These are phyloP conservation scores for Rhynchospora tenuis DNA, from an alignment of 176 grass and related monocot genomes.

Conservation along the genomic window DNA sequence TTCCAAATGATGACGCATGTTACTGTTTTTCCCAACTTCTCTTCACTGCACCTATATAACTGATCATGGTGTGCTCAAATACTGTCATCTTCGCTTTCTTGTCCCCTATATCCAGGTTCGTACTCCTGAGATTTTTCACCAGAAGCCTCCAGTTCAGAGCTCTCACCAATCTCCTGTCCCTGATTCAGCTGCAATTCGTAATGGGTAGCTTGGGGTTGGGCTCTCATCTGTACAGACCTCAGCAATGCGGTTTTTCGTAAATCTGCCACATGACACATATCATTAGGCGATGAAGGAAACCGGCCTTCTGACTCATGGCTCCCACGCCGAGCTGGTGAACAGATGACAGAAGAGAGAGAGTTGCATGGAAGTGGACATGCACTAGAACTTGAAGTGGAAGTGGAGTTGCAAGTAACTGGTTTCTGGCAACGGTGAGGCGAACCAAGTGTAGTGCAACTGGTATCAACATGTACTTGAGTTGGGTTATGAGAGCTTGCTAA, in stretches of 20 bases:
- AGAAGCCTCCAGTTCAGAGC: conserved; percentile 35
- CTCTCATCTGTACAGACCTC: conserved; percentile 89
- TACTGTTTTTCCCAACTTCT: background rate
- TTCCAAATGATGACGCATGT: background rate
- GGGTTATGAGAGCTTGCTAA: conserved; percentile 4
- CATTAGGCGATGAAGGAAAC: conserved; percentile 86
- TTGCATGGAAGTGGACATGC: conserved; percentile 50
- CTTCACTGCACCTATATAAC: background rate
- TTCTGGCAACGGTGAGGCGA: conserved; percentile 43
- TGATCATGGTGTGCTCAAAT: background rate
- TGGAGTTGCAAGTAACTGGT: conserved; percentile 11
- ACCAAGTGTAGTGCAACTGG: conserved; percentile 54
- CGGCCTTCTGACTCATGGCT: conserved; percentile 62
- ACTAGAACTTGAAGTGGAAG: conserved; percentile 22
- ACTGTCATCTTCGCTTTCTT: conserved; percentile 17
- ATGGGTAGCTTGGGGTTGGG: conserved; percentile 32
- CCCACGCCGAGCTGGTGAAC: conserved; percentile 61
- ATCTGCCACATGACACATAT: conserved; percentile 78
- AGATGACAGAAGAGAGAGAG: conserved; percentile 55
- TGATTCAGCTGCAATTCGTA: conserved; percentile 45
- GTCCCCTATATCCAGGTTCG: conserved; percentile 32
- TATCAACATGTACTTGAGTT: conserved; percentile 42
- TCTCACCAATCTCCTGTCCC: conserved; percentile 52
- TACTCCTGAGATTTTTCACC: conserved; percentile 51
- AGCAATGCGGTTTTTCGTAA: conserved; percentile 63